phyloP scores from a whole-genome alignment of 2,329 filamentous ascomycete genomes.

The Pyricularia grisea region DNA sequence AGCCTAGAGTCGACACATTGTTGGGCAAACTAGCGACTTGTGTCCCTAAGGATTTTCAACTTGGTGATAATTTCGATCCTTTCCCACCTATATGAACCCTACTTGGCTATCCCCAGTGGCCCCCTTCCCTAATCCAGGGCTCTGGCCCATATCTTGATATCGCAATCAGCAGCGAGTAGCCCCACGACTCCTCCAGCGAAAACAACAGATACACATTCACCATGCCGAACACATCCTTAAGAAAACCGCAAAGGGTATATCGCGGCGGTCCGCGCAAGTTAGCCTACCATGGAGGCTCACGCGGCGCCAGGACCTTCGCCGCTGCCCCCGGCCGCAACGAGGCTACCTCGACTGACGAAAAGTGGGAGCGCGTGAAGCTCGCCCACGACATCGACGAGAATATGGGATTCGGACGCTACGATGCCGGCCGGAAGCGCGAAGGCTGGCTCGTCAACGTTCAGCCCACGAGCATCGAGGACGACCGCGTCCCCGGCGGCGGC shows the following conservation, averaged over 20 bases:
- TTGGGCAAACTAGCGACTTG: neutral
- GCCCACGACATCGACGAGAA: slow-evolving; percentile 87
- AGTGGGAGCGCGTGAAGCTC: slow-evolving; percentile 73
- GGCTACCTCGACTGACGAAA: slow-evolving; percentile 85
- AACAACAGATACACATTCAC: neutral
- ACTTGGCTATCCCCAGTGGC: neutral
- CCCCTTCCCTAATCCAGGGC: neutral
- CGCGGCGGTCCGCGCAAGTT: slow-evolving; percentile 56
- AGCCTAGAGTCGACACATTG: neutral
- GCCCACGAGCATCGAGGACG: slow-evolving; percentile 77
- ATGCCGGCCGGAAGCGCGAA: slow-evolving; percentile 70
- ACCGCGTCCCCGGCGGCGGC: slow-evolving; percentile 73
- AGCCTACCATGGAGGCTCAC: slow-evolving; percentile 61
- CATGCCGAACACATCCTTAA: slow-evolving; percentile 52
- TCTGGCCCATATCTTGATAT: neutral
- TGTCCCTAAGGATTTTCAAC: neutral
- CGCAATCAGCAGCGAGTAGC: neutral
- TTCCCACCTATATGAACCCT: neutral
- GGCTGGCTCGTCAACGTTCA: slow-evolving; percentile 96
- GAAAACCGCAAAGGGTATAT: slow-evolving; percentile 53
- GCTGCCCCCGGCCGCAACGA: slow-evolving; percentile 67
- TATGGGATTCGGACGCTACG: slow-evolving; percentile 90
- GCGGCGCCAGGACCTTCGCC: slow-evolving; percentile 68
- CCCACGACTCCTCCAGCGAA: neutral
- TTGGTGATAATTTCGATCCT: neutral